Evolutionary conservation across 805 yeast species (phyloP), one percentile per base, ranked within the genome.

Genomic region (Jamesozyma spencerorum): DNA sequence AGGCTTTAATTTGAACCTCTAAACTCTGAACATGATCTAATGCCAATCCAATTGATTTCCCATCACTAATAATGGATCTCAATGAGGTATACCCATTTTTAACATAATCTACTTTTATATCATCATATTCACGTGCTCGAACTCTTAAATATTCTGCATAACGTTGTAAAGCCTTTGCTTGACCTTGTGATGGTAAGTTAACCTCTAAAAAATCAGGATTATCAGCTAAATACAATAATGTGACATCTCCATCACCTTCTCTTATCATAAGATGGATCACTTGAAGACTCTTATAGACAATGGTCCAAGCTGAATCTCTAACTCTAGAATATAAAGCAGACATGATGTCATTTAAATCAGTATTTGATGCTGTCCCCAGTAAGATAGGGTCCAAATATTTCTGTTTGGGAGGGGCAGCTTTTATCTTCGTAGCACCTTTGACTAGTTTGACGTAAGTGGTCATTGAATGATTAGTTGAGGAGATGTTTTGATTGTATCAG

Each of bases 391-490:
- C 97, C 39, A 92, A 78, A 58, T 92, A 92, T 61, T 92, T 92
- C 30, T 94, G 82, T 64, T 92, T 92, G 5, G 98, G 98, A n/a
- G 97, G 95, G 10, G 97, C 97, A 65, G 85, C 74, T 77, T 79
- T 79, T 27, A 78, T 70, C 60, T 79, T 79, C 13, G 86, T 79
- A 39, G 85, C 86, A 36, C 85, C 78, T 66, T 83, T 84, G 48
- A 83, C 92, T 44, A 81, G 68, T 63, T 82, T 83, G 47, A 79
- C 81, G 55, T 77, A 79, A 1, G 83, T 51, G 2, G 55, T 49
- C 55, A 51, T 51, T 18, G 18, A 4, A 14, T 29, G 13, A 20
- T n/a, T 14, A 5, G 26, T 8, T 24, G 24, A 31, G 20, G 38
- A 13, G 18, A 18, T 33, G 15, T 34, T 22, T n/a, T n/a, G 15